A percentile compares a stretch with the other conserved stretches of the same genome.
Evolutionary conservation across 345 rosid species (phyloP).

Genomic region (Heritiera littoralis): DNA sequence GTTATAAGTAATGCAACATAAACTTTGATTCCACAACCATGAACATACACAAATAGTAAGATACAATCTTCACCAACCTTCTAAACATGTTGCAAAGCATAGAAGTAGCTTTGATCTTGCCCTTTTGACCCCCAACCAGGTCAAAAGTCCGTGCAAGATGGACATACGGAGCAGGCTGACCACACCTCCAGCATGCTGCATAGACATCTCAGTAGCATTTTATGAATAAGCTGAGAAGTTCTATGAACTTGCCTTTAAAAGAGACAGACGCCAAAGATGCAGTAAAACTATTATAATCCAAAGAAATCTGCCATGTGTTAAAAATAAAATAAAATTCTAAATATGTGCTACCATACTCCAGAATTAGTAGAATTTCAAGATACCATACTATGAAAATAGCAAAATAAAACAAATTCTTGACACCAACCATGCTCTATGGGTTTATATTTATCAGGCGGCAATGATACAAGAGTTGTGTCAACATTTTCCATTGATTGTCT

Average conservation of each 20-base stretch:
- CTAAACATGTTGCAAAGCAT: slow-evolving; percentile 96
- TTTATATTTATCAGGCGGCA: slow-evolving; percentile 65
- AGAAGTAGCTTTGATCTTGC: slow-evolving; percentile 81
- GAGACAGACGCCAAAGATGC: background rate
- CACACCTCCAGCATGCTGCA: slow-evolving; percentile 84
- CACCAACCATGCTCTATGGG: slow-evolving; percentile 73
- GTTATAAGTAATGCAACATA: slow-evolving; percentile 11
- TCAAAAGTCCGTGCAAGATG: slow-evolving; percentile 88
- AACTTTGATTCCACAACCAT: slow-evolving; percentile 9
- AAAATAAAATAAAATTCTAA: slow-evolving; percentile 9
- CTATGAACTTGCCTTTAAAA: background rate
- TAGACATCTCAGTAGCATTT: slow-evolving; percentile 22
- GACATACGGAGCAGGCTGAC: slow-evolving; percentile 78
- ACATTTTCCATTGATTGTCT: slow-evolving; percentile 34
- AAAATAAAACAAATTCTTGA: slow-evolving; percentile 22
- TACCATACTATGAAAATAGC: background rate
- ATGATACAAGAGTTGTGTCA: slow-evolving; percentile 43
- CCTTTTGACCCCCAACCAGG: slow-evolving; percentile 75
- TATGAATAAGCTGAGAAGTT: background rate
- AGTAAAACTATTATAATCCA: background rate
- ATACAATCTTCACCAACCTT: slow-evolving; percentile 48
- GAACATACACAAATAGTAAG: slow-evolving; percentile 6
- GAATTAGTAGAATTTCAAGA: slow-evolving; percentile 5
- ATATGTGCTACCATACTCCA: background rate
- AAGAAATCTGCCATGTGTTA: slow-evolving; percentile 2